Base-by-base conservation (phyloP, 1,284 basidiomycete genomes). In the Prillingera fragicola region DNA sequence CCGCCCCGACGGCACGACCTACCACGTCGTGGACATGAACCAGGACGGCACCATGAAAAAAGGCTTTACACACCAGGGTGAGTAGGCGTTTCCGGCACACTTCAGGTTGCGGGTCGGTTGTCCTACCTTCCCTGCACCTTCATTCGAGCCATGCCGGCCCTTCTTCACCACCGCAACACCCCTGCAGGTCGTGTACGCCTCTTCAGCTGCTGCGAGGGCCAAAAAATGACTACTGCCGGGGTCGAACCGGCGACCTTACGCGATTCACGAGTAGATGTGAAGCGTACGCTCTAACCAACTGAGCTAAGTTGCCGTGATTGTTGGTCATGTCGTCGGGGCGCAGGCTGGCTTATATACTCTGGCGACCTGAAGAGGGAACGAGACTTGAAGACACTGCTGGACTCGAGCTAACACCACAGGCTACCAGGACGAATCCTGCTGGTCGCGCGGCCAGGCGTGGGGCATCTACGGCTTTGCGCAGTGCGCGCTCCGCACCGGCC, bases 381-480 rank as follows among this genome's bases (percentile, higher is more conserved):
- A 7, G 8, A 24, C 23, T 4, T 12, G n/a, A n/a, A n/a, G n/a
- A n/a, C 45, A 18, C 43, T n/a, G 36, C 41, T 37, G 22, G n/a
- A n/a, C n/a, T n/a, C n/a, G n/a, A n/a, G n/a, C n/a, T n/a, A n/a
- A n/a, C n/a, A 28, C 17, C 8, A 1, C 43, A 62, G 60, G 62
- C 2, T 65, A 56, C 33, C 47, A 55, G 2, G 59, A 67, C 38
- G 56, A 61, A 14, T 58, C 57, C 33, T 43, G 44, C 28, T 67
- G 65, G 65, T 45, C 58, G 1, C 43, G 65, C 39, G 65, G 65
- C 2, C 62, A 67, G 33, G 63, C 59, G 14, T 67, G 65, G 62
- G 63, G 49, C 15, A 59, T 66, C 18, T 63, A 66, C 38, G 63
- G 63, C 1, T 65, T 56, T 31, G 57, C 59, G 0, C 61, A 65